These are phyloP conservation scores for Paraconiothyrium brasiliense DNA, from an alignment of 2,329 filamentous ascomycete genomes.

Conservation along the genomic window DNA sequence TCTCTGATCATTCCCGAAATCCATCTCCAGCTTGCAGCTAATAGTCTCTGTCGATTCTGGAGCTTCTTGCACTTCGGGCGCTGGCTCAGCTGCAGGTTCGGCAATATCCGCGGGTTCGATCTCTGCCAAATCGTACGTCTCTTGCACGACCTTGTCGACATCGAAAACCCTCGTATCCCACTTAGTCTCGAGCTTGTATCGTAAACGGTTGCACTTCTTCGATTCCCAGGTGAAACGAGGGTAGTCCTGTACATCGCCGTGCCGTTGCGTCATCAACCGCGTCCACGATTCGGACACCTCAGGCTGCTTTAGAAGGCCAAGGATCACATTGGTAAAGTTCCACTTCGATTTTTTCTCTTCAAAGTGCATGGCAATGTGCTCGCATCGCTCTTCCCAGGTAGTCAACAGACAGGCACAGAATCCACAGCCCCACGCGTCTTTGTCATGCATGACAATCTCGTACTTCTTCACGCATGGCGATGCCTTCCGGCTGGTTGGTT, in stretches of 20 bases:
- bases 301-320: constrained; percentile 73
- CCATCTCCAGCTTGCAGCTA: constrained; percentile 48
- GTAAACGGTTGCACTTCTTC: constrained; percentile 69
- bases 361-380: constrained; percentile 74
- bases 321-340: constrained; percentile 75
- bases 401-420: constrained; percentile 72
- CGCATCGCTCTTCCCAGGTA: constrained; percentile 72
- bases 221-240: constrained; percentile 67
- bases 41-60: constrained; percentile 43
- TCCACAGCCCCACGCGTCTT: constrained; percentile 74
- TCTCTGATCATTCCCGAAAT: constrained; percentile 39
- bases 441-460: constrained; percentile 63
- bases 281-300: constrained; percentile 71
- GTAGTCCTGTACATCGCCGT: constrained; percentile 63
- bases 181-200: constrained; percentile 73
- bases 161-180: constrained; percentile 63
- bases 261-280: constrained; percentile 61
- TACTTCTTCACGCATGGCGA: constrained; percentile 51
- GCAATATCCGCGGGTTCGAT: constrained; percentile 42
- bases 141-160: constrained; percentile 65
- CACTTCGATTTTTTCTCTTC: constrained; percentile 71
- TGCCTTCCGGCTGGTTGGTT: constrained; percentile 65
- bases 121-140: constrained; percentile 65
- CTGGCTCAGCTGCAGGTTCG: constrained; percentile 35
- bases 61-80: constrained; percentile 29